A percentile compares a stretch with the other conserved stretches of the same genome.
These are phyloP conservation scores for Didymella pinodella DNA, from an alignment of 2,329 filamentous ascomycete genomes.

Conservation along the genomic window DNA sequence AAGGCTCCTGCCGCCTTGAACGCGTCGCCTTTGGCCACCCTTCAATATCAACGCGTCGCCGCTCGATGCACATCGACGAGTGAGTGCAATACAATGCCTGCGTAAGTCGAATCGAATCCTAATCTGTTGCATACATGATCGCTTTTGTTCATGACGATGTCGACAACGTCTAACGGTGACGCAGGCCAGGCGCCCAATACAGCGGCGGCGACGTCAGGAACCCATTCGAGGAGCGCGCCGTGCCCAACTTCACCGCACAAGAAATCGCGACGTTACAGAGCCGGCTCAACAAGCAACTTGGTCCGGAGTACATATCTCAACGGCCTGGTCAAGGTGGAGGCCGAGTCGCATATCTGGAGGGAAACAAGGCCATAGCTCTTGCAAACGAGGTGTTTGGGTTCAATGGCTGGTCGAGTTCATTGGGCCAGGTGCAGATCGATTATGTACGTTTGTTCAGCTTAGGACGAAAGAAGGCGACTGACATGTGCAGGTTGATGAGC, in stretches of 20 bases:
- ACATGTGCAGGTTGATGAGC: conserved; percentile 73
- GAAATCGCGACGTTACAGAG: conserved; percentile 89
- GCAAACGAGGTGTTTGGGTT: conserved; percentile 97
- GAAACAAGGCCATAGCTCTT: conserved; percentile 94
- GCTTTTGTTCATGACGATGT: too few relatives aligned
- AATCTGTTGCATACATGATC: background rate
- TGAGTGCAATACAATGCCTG: conserved; percentile 45
- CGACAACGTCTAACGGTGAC: conserved; percentile 26
- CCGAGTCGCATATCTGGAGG: conserved; percentile 92
- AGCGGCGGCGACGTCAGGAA: conserved; percentile 62
- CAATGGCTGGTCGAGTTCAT: conserved; percentile 97
- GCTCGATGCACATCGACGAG: conserved; percentile 34
- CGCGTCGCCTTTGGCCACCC: conserved; percentile 26
- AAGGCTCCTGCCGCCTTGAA: conserved; percentile 31
- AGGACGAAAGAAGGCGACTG: conserved; percentile 19
- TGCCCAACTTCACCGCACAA: conserved; percentile 84
- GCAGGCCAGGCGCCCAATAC: conserved; percentile 52
- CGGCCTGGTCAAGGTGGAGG: conserved; percentile 82
- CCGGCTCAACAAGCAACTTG: conserved; percentile 89
- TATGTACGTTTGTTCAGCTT: conserved; percentile 66
- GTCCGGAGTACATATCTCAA: conserved; percentile 93
- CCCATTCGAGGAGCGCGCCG: conserved; percentile 80
- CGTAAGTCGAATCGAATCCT: conserved; percentile 35
- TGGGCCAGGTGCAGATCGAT: conserved; percentile 93
- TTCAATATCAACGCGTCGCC: conserved; percentile 28